These are phyloP conservation scores for Hericium coralloides DNA, from an alignment of 768 basidiomycete species.

Conservation along the genomic window DNA sequence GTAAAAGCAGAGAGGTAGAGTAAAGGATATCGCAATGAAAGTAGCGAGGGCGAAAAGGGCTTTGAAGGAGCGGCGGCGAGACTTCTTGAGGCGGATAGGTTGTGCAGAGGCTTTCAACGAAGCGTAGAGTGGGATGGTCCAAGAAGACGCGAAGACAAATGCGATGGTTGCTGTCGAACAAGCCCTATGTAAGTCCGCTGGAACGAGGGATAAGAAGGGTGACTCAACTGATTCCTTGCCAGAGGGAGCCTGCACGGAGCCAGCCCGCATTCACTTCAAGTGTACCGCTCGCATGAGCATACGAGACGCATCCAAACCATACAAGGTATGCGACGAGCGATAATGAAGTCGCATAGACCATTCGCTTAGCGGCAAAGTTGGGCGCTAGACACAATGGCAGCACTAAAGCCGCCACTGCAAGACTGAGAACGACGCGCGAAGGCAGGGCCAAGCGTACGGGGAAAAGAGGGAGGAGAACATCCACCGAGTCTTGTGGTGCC, in stretches of 20 bases:
- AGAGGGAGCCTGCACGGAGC: slow-evolving; percentile 39
- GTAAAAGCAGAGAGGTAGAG: slow-evolving; percentile 51
- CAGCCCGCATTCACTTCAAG: slow-evolving; percentile 28
- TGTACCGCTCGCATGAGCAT: slow-evolving; percentile 40
- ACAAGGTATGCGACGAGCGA: slow-evolving; percentile 51
- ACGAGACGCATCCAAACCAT: slow-evolving; percentile 49
- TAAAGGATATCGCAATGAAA: slow-evolving; percentile 36
- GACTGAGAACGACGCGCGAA: slow-evolving; percentile 32
- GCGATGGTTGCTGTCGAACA: slow-evolving; percentile 40
- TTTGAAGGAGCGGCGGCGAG: slow-evolving; percentile 48
- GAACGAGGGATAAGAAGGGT: too few species aligned
- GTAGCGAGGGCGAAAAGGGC: slow-evolving; percentile 44
- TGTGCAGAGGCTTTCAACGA: slow-evolving; percentile 40
- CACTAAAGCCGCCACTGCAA: slow-evolving; percentile 32
- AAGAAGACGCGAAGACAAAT: slow-evolving; percentile 58
- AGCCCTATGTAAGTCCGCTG: too few species aligned
- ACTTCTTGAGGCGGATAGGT: slow-evolving; percentile 31
- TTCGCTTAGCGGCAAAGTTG: slow-evolving; percentile 44
- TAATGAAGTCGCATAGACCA: slow-evolving; percentile 48
- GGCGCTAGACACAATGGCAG: slow-evolving; percentile 45
- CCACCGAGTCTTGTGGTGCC: slow-evolving; percentile 39
- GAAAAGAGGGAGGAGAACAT: slow-evolving; percentile 41
- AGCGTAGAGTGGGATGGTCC: slow-evolving; percentile 57
- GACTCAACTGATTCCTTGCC: slow-evolving; percentile 51
- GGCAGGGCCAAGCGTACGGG: slow-evolving; percentile 24